Percentiles rank a stretch among this genome's conserved stretches.
phyloP scores from a whole-genome alignment of 116 monocot genomes.

The Cymodocea nodosa region DNA sequence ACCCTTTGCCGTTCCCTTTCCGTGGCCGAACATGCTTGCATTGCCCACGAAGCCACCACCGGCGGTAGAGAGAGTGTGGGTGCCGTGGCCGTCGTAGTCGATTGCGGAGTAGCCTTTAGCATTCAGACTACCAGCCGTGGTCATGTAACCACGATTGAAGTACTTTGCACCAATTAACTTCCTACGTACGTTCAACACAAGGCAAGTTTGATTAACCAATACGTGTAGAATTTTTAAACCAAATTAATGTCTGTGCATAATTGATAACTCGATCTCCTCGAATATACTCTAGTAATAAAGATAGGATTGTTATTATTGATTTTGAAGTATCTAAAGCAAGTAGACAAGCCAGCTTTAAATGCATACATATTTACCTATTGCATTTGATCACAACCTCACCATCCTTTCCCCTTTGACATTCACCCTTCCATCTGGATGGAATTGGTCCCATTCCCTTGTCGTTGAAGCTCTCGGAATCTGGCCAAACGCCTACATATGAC shows the following conservation, averaged over 20 bases:
- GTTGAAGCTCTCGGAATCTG: slow-evolving; percentile 73
- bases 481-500: slow-evolving; percentile 80
- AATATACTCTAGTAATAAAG: too few relatives aligned
- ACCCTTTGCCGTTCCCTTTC: slow-evolving; percentile 55
- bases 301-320: too few relatives aligned
- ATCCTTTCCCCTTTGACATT: slow-evolving; percentile 27
- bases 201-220: neutral
- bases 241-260: too few relatives aligned
- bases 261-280: too few relatives aligned
- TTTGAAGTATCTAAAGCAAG: too few relatives aligned
- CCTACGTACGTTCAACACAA: slow-evolving; percentile 12
- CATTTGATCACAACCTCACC: slow-evolving; percentile 24
- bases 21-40: slow-evolving; percentile 40
- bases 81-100: slow-evolving; percentile 48
- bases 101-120: slow-evolving; percentile 11
- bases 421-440: slow-evolving; percentile 67
- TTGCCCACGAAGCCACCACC: slow-evolving; percentile 33
- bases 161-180: slow-evolving; percentile 47
- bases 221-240: too few relatives aligned
- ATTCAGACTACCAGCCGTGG: neutral
- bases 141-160: slow-evolving; percentile 41
- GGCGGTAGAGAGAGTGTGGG: slow-evolving; percentile 66
- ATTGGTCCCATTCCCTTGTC: slow-evolving; percentile 60
- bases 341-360: too few relatives aligned
- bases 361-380: slow-evolving; percentile 50